A percentile compares a stretch with the other conserved stretches of the same genome.
Evolutionary conservation across 2,329 filamentous ascomycete species (phyloP).

Genomic region (Fusarium newnesense): DNA sequence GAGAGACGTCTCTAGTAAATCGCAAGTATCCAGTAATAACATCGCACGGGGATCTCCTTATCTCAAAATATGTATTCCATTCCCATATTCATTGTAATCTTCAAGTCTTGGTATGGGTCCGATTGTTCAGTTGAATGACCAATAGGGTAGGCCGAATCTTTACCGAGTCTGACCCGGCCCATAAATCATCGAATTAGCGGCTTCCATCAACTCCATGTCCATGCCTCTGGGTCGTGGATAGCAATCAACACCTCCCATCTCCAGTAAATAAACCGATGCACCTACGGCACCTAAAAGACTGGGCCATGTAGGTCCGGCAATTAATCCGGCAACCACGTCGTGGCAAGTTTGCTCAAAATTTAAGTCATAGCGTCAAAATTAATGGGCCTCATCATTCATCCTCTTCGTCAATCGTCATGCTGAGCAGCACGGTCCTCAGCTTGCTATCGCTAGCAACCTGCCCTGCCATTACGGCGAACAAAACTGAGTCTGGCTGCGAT

Average conservation of each 20-base stretch:
- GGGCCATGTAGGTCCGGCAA: not conserved
- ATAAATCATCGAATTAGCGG: not conserved
- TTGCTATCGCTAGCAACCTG: accelerated
- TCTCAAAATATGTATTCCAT: not conserved
- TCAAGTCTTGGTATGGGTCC: not conserved
- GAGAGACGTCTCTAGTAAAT: not conserved
- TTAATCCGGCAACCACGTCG: not conserved
- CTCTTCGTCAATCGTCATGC: accelerated
- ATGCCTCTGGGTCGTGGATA: not conserved
- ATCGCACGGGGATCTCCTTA: not conserved
- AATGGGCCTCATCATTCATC: accelerated
- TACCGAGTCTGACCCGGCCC: too few species aligned
- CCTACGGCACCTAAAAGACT: not conserved
- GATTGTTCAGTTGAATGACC: not conserved
- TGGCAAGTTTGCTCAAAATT: not conserved
- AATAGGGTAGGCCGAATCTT: not conserved
- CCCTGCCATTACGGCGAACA: not conserved
- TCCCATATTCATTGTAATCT: not conserved
- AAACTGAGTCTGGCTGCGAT: not conserved
- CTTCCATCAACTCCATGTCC: not conserved
- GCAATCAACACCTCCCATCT: not conserved
- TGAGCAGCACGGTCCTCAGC: not conserved
- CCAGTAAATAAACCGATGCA: not conserved
- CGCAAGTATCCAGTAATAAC: not conserved
- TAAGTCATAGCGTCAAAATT: accelerated